phyloP scores from a whole-genome alignment of 1,284 basidiomycete species.

The Moesziomyces antarcticus region DNA sequence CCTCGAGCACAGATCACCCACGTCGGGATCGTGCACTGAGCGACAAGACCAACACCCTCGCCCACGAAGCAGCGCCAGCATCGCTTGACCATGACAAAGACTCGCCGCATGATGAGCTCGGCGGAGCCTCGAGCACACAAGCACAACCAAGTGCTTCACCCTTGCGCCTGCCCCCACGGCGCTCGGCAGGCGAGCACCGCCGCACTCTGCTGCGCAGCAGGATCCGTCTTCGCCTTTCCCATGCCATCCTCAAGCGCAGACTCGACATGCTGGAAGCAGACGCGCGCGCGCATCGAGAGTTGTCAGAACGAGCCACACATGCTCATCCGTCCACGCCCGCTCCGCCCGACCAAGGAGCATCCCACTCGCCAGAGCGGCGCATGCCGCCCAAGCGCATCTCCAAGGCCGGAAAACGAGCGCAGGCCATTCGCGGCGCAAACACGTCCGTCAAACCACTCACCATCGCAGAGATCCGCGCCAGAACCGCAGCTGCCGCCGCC shows the following conservation, averaged over 20 bases:
- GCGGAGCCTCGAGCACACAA: no score
- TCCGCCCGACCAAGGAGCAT: neutral
- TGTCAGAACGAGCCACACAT: neutral
- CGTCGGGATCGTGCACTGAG: slow-evolving; percentile 11
- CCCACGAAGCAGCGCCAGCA: neutral
- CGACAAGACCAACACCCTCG: slow-evolving; percentile 15
- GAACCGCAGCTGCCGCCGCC: slow-evolving; percentile 16
- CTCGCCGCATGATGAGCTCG: no score
- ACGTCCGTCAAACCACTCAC: slow-evolving; percentile 29
- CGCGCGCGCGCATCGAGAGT: neutral
- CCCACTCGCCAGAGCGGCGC: slow-evolving; percentile 8
- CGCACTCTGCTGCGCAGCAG: slow-evolving; percentile 10
- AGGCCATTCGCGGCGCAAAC: slow-evolving; percentile 26
- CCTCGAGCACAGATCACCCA: neutral
- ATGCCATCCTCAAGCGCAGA: slow-evolving; percentile 10
- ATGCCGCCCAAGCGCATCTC: slow-evolving; percentile 17
- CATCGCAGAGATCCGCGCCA: slow-evolving; percentile 34
- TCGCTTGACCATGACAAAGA: no score
- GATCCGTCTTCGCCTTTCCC: slow-evolving; percentile 23
- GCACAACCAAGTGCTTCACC: neutral
- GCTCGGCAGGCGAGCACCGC: slow-evolving; percentile 16
- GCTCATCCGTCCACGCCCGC: slow-evolving; percentile 2
- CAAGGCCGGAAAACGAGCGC: slow-evolving; percentile 36
- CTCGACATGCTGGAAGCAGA: slow-evolving; percentile 3
- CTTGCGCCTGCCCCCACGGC: slow-evolving; percentile 16